Percentiles rank a stretch among this genome's conserved stretches.
phyloP scores from a whole-genome alignment of 306 rosid species.

The Acacia confusa region DNA sequence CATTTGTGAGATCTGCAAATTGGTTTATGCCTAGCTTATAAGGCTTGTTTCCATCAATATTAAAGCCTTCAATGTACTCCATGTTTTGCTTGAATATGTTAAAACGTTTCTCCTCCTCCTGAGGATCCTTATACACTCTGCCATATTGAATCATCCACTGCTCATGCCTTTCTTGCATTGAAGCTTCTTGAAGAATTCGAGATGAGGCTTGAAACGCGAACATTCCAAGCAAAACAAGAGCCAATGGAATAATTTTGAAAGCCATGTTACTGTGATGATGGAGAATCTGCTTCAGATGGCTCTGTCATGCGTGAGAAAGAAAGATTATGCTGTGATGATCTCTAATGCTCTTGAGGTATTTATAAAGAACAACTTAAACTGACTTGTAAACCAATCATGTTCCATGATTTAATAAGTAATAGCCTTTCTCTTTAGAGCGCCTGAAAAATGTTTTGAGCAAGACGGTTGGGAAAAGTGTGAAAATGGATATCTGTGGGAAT shows the following conservation, averaged over 20 bases:
- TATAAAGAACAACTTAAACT: neutral
- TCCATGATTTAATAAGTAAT: neutral
- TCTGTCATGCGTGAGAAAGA: neutral
- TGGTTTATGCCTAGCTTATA: neutral
- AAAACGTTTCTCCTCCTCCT: neutral
- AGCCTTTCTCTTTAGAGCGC: neutral
- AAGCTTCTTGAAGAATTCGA: neutral
- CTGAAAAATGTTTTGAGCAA: neutral
- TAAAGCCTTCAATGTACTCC: neutral
- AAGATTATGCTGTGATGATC: neutral
- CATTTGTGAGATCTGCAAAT: neutral
- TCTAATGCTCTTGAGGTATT: neutral
- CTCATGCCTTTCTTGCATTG: neutral
- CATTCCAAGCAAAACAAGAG: neutral
- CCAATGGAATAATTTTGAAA: neutral
- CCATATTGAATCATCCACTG: neutral
- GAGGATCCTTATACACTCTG: neutral
- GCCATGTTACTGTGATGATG: neutral
- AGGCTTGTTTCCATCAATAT: neutral
- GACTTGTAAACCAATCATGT: neutral
- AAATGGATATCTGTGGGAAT: neutral
- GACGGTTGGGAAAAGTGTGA: neutral
- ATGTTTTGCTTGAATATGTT: neutral
- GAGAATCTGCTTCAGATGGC: neutral
- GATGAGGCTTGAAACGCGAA: neutral